Conservation (phyloP, 1,284 basidiomycete genomes). For the Tilletia horrida region DNA sequence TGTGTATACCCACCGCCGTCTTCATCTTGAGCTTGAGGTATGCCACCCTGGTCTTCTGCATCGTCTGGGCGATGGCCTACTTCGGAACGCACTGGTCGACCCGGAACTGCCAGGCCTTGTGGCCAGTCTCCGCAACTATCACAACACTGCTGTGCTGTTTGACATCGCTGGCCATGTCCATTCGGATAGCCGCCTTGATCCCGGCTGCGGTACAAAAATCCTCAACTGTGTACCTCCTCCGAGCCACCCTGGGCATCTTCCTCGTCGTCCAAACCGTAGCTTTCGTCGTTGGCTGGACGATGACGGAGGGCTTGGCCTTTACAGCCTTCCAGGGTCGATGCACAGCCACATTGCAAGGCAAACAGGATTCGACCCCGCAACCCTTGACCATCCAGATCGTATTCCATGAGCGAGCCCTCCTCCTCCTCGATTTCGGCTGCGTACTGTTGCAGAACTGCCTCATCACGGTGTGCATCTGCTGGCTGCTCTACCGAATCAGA, state of each 20-base stretch:
- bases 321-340: too few relatives aligned
- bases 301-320: too few relatives aligned
- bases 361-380: too few relatives aligned
- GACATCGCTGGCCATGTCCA: background rate
- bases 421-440: slow-evolving; percentile 3
- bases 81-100: background rate
- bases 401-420: background rate
- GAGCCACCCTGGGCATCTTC: background rate
- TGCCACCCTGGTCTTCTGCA: background rate
- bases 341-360: too few relatives aligned
- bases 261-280: background rate
- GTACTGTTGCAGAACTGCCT: background rate
- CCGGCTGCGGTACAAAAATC: background rate
- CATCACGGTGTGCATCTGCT: background rate
- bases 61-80: background rate
- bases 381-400: too few relatives aligned
- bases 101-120: background rate
- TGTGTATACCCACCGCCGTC: background rate
- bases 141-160: background rate
- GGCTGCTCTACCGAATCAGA: slow-evolving; percentile 10
- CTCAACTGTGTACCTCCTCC: background rate
- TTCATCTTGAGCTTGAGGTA: background rate
- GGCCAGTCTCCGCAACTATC: background rate
- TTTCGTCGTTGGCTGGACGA: background rate
- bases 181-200: background rate